phyloP scores from a whole-genome alignment of 345 rosid species.

The Rhodamnia rubescens region DNA sequence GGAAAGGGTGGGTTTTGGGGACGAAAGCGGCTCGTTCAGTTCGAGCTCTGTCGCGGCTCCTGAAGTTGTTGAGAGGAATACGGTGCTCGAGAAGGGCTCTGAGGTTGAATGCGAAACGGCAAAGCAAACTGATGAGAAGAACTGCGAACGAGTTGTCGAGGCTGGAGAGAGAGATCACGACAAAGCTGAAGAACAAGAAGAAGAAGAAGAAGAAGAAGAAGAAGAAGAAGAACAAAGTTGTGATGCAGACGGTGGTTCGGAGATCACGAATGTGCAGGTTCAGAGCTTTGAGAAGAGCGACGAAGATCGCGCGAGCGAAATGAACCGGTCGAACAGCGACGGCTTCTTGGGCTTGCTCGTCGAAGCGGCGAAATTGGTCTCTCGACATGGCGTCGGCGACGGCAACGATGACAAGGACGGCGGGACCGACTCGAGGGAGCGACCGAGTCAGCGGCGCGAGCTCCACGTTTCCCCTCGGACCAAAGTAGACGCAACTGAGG shows the following conservation, averaged over 20 bases:
- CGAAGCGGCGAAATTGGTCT: slow-evolving; percentile 29
- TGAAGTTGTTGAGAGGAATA: background rate
- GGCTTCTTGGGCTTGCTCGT: slow-evolving; percentile 18
- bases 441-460: background rate
- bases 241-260: background rate
- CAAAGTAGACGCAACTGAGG: background rate
- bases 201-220: background rate
- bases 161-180: background rate
- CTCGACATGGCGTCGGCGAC: background rate
- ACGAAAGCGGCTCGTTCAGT: slow-evolving; percentile 10
- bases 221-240: background rate
- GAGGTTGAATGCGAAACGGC: background rate
- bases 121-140: background rate
- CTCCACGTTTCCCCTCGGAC: background rate
- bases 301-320: background rate
- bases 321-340: background rate
- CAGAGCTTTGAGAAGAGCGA: background rate
- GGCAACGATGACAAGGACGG: background rate
- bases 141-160: background rate
- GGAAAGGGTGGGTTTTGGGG: slow-evolving; percentile 2
- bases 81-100: background rate
- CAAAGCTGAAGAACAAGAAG: background rate
- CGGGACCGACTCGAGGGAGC: background rate
- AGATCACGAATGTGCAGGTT: slow-evolving; percentile 4
- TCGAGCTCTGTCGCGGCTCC: background rate